A percentile compares a stretch with the other conserved stretches of the same genome.
Evolutionary conservation across 2,329 filamentous ascomycete species (phyloP).

Genomic region (Trichoderma sp.): DNA sequence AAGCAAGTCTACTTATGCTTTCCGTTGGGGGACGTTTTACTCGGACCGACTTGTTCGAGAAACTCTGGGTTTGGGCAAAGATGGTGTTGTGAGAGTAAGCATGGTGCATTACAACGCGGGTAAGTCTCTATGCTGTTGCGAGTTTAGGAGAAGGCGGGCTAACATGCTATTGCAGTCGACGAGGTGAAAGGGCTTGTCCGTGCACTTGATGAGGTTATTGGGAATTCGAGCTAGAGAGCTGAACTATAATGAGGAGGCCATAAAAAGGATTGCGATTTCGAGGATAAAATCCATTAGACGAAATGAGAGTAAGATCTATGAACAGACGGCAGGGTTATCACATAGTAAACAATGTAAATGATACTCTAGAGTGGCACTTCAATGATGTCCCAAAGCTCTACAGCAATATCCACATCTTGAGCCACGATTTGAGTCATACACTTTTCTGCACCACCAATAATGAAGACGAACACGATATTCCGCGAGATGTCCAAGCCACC

Average conservation of each 20-base stretch:
- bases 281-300: background rate
- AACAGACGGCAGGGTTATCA: background rate
- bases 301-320: background rate
- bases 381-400: background rate
- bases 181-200: constrained; percentile 54
- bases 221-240: background rate
- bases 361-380: background rate
- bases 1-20: constrained; percentile 55
- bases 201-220: constrained; percentile 47
- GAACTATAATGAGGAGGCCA: background rate
- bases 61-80: constrained; percentile 52
- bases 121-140: constrained; percentile 37
- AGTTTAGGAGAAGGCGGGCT: constrained; percentile 18
- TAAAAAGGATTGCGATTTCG: background rate
- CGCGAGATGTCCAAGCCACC: background rate
- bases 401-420: background rate
- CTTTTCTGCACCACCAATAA: background rate
- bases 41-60: constrained; percentile 61
- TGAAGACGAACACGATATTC: background rate
- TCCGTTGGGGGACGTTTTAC: constrained; percentile 69
- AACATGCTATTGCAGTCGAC: constrained; percentile 43
- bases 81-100: constrained; percentile 68
- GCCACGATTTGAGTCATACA: background rate
- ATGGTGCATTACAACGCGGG: constrained; percentile 71
- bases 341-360: background rate